Base-by-base conservation (phyloP, 495 filamentous ascomycete genomes). In the Pyrenopolyporus hunteri region DNA sequence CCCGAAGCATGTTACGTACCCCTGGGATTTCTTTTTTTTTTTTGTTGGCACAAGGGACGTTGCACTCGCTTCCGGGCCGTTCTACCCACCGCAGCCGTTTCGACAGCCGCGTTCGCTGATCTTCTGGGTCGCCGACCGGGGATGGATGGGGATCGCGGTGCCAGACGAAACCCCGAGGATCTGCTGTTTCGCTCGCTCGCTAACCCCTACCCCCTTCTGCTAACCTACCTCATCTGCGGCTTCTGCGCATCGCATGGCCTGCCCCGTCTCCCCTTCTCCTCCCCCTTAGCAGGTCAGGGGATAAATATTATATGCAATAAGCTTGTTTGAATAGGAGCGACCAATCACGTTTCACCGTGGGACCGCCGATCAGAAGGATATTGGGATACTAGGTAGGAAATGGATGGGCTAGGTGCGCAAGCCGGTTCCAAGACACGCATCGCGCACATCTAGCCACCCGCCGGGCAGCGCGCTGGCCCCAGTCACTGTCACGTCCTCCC, bases 91-190 rank as follows among this genome's bases (percentile, higher is more conserved):
- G 63, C 57, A 66, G 52, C 63, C 63, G 62, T 60, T 56, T 59
- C 56, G 56, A 65, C 56, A 65, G 56, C 62, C 56, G 57, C 62
- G 49, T 45, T 65, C 46, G 56, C 40, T 60, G 62, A 52, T 65
- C 56, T 31, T 66, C 63, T 66, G 63, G 63, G 57, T 61, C 63
- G 57, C 57, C 63, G 63, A 66, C 57, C 63, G 63, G 57, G 56
- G 51, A 61, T 52, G 52, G 37, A 39, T 40, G 37, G 19, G 19
- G 57, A 56, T 53, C 25, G 33, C 57, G 63, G 63, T 57, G 60
- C 57, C 47, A 66, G 42, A 61, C 63, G 63, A 66, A 61, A 61
- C 57, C 63, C 63, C 63, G 63, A 66, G 49, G 14, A 35, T 54
- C n/a, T 32, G 25, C 26, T 6, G 10, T 26, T 19, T 25, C 5